Evolutionary conservation across 2,329 filamentous ascomycete genomes (phyloP).

Genomic region (Zalaria obscura): DNA sequence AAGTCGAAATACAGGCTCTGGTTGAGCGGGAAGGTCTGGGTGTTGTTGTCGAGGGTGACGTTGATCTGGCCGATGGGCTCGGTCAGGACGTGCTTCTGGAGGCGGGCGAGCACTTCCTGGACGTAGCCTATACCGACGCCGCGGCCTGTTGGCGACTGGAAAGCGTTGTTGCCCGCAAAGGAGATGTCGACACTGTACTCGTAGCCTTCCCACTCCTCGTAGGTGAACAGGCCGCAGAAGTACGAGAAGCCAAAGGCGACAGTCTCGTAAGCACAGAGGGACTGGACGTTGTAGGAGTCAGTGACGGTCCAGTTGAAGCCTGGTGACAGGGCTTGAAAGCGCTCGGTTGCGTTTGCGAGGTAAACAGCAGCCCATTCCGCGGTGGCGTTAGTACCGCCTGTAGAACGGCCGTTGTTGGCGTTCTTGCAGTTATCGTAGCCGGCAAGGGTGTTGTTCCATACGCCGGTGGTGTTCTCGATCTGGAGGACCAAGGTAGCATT

Average conservation of each 20-base stretch:
- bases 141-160: conserved; percentile 51
- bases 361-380: conserved; percentile 50
- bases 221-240: conserved; percentile 64
- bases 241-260: conserved; percentile 61
- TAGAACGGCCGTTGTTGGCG: conserved; percentile 28
- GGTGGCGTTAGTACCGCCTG: conserved; percentile 39
- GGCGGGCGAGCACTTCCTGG: conserved; percentile 56
- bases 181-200: conserved; percentile 56
- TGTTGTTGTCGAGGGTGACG: conserved; percentile 54
- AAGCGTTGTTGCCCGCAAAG: conserved; percentile 42
- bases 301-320: conserved; percentile 45
- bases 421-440: conserved; percentile 56
- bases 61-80: conserved; percentile 36
- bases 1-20: conserved; percentile 67
- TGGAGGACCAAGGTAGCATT: conserved; percentile 61
- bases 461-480: conserved; percentile 39
- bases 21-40: conserved; percentile 56
- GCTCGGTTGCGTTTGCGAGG: conserved; percentile 47
- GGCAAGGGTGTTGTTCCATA: conserved; percentile 53
- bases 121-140: conserved; percentile 64
- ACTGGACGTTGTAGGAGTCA: conserved; percentile 55
- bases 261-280: conserved; percentile 64
- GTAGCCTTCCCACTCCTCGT: conserved; percentile 58
- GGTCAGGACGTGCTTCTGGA: conserved; percentile 46
- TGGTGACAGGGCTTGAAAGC: conserved; percentile 34